These are phyloP conservation scores for Sporisorium exsertum DNA, from an alignment of 1,284 basidiomycete species.

Conservation along the genomic window DNA sequence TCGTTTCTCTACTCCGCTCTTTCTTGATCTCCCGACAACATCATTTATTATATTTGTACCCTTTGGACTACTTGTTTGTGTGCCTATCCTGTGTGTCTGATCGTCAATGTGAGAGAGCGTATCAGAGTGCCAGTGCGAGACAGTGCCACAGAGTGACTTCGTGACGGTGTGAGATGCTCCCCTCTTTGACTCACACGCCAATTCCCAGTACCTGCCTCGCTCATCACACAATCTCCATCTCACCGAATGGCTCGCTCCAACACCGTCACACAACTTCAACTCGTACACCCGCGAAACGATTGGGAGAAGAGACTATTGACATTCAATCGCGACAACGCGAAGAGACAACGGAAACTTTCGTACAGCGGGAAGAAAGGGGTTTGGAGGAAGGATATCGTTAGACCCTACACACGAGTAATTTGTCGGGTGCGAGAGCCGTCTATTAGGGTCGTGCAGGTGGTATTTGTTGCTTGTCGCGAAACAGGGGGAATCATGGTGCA, in stretches of 20 bases:
- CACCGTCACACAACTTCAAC: not conserved
- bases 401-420: not conserved
- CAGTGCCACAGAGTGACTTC: no score
- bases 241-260: not conserved
- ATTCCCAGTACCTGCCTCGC: not conserved
- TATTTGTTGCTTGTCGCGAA: slow-evolving; percentile 35
- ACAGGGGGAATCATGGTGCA: slow-evolving; percentile 51
- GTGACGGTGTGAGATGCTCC: no score
- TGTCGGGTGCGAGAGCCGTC: slow-evolving; percentile 1
- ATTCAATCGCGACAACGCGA: not conserved
- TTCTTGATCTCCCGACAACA: not conserved
- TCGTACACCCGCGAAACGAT: no score
- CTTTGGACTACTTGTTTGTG: not conserved
- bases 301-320: slow-evolving; percentile 1
- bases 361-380: not conserved
- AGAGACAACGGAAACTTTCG: not conserved
- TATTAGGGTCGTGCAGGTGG: slow-evolving; percentile 20
- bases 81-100: not conserved
- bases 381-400: not conserved
- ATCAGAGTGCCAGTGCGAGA: not conserved
- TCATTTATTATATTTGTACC: slow-evolving; percentile 3
- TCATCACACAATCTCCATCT: not conserved
- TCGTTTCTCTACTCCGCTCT: not conserved
- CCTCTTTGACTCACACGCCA: no score
- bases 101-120: no score